These are phyloP conservation scores for Speleostelium caveatum DNA, from an alignment of 78 protist genomes.

Conservation along the genomic window DNA sequence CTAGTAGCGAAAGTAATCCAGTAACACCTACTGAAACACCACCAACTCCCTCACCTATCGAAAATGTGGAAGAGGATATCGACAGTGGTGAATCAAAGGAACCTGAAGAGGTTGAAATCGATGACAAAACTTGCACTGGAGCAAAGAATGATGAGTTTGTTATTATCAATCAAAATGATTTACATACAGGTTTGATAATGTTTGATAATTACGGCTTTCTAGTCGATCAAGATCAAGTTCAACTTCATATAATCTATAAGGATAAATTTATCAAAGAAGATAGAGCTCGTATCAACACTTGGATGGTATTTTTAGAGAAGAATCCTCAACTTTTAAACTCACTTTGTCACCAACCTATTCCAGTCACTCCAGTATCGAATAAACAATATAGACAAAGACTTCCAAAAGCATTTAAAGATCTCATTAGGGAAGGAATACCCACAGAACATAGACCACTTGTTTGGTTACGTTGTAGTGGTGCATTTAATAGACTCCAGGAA, in stretches of 20 bases:
- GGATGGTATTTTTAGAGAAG: slow-evolving; percentile 41
- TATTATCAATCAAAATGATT: neutral
- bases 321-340: slow-evolving; percentile 23
- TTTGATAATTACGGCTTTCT: slow-evolving; percentile 70
- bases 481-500: slow-evolving; percentile 16
- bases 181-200: slow-evolving; percentile 2
- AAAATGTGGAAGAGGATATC: neutral
- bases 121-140: neutral
- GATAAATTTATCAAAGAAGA: slow-evolving; percentile 46
- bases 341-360: neutral
- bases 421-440: slow-evolving; percentile 57
- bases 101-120: neutral
- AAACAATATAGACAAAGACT: slow-evolving; percentile 18
- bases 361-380: neutral
- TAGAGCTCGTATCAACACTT: neutral
- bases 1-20: neutral
- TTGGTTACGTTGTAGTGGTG: slow-evolving; percentile 68
- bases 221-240: slow-evolving; percentile 58
- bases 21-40: neutral
- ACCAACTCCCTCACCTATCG: neutral
- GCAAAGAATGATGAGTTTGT: slow-evolving; percentile 28
- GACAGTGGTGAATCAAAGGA: neutral
- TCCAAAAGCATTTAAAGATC: slow-evolving; percentile 41
- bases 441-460: slow-evolving; percentile 41
- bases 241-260: slow-evolving; percentile 43